These are phyloP conservation scores for Paraphaeosphaeria minitans DNA, from an alignment of 2,329 filamentous ascomycete species.

Conservation along the genomic window DNA sequence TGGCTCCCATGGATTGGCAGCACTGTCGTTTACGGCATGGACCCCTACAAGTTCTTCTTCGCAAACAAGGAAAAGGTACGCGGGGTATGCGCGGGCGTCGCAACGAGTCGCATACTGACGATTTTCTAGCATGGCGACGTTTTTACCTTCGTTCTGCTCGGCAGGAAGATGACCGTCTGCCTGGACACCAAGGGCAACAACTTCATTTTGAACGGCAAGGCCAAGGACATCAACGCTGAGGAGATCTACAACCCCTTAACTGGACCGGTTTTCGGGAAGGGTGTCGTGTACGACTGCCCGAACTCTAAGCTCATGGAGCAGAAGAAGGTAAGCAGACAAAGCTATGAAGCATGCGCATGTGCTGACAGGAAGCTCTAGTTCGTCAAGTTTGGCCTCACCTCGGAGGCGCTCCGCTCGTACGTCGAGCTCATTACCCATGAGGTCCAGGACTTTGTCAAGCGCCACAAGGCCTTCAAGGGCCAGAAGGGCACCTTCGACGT, in stretches of 20 bases:
- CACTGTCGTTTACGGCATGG: conserved; percentile 93
- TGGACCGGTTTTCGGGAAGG: conserved; percentile 75
- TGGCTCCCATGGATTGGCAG: conserved; percentile 78
- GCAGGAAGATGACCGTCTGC: conserved; percentile 87
- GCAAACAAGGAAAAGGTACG: conserved; percentile 73
- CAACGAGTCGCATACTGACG: conserved; percentile 27
- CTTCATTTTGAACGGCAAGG: conserved; percentile 89
- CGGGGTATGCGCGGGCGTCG: conserved; percentile 7
- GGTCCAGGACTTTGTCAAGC: conserved; percentile 74
- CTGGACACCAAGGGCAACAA: conserved; percentile 84
- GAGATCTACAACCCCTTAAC: conserved; percentile 83
- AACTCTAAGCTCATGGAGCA: conserved; percentile 95
- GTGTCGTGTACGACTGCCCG: conserved; percentile 89
- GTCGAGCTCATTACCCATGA: conserved; percentile 79
- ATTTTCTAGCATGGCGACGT: conserved; percentile 75
- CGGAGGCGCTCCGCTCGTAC: conserved; percentile 75
- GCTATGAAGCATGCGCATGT: background rate
- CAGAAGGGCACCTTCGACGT: conserved; percentile 73
- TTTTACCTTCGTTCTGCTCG: conserved; percentile 86
- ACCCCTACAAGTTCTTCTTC: conserved; percentile 86
- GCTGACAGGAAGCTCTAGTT: conserved; percentile 57
- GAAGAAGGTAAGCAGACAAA: conserved; percentile 71
- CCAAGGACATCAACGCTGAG: conserved; percentile 87
- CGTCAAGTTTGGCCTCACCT: conserved; percentile 80
- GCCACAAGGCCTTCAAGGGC: conserved; percentile 68